These are phyloP conservation scores for Byssoonygena ceratinophila DNA, from an alignment of 2,329 filamentous ascomycete genomes.

Conservation along the genomic window DNA sequence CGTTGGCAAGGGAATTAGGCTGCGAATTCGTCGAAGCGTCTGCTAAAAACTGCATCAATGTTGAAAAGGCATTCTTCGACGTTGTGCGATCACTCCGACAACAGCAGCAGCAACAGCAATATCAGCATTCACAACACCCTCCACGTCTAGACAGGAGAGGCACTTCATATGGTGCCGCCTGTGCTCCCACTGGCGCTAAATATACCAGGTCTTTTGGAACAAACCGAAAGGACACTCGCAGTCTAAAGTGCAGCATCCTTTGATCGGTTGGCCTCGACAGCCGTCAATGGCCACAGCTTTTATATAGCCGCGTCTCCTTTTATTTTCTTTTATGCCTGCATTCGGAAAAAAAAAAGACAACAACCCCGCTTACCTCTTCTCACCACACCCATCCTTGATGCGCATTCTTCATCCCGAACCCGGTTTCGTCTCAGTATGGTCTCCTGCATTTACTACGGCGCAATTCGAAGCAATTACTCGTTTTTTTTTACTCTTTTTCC, in stretches of 20 bases:
- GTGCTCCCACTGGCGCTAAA: conserved; percentile 25
- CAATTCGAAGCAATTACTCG: neutral
- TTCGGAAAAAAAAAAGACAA: neutral
- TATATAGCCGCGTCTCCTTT: no score
- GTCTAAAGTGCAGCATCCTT: conserved; percentile 31
- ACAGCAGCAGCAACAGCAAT: conserved; percentile 53
- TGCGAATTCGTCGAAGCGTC: conserved; percentile 97
- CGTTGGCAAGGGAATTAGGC: conserved; percentile 78
- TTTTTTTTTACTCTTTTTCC: neutral
- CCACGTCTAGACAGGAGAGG: conserved; percentile 29
- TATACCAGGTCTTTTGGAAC: conserved; percentile 33
- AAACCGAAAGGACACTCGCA: conserved; percentile 31
- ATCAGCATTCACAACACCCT: conserved; percentile 14
- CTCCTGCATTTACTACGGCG: conserved; percentile 12
- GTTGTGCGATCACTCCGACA: conserved; percentile 83
- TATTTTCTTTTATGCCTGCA: conserved; percentile 2
- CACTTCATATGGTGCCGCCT: conserved; percentile 27
- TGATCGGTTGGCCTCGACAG: conserved; percentile 19
- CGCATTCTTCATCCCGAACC: neutral
- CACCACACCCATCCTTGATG: neutral
- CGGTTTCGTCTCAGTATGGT: conserved; percentile 7
- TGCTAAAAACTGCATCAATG: conserved; percentile 96
- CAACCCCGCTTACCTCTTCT: neutral
- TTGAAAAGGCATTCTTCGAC: conserved; percentile 97
- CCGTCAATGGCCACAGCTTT: no score